Base-by-base conservation (phyloP, 2,329 filamentous ascomycete species). In the Diplocarpon mali region DNA sequence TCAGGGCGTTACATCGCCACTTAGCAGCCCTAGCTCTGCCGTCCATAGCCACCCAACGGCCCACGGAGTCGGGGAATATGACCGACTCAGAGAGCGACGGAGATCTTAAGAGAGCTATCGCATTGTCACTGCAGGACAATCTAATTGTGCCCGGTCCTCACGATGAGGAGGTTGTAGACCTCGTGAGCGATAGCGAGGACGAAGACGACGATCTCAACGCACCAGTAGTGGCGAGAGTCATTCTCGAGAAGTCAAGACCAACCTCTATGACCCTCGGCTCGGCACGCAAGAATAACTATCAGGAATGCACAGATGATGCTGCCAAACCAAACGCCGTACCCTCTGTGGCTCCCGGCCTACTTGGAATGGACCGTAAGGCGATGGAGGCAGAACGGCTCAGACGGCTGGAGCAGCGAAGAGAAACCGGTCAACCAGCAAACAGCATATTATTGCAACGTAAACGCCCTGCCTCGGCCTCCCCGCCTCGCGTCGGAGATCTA, bases 371-470 rank as follows among this genome's bases (percentile, higher is more conserved):
- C 65, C 76, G 89, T 30, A 86, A 80, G 63, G 75, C 78, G 42
- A 92, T 95, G 86, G 90, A 95, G 62, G 71, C 80, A 56, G 87
- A 93, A 60, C 78, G 90, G 34, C 71, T 94, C 12, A 80, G 77
- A 16, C 75, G 89, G 53, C 35, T 37, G 14, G 38, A 79, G 32
- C 71, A 71, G 35, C 85, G 89, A 62, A 16, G 36, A 20, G 37
- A 45, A 11, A 16, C 17, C 2, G 16, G 11, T n/a, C 36, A 39
- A 36, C 8, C 12, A n/a, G n/a, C 12, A 24, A 29, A 2, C 8
- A 34, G 15, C 3, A 32, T 40, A 16, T 42, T 40, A 16, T 42
- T 32, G 30, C n/a, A 38, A n/a, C 49, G 40, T 37, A 61, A 60
- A 48, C 49, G 60, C 42, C 59, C 59, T 35, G 56, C 56, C 14